phyloP scores from a whole-genome alignment of 306 rosid species.

The Quercus engelmannii region DNA sequence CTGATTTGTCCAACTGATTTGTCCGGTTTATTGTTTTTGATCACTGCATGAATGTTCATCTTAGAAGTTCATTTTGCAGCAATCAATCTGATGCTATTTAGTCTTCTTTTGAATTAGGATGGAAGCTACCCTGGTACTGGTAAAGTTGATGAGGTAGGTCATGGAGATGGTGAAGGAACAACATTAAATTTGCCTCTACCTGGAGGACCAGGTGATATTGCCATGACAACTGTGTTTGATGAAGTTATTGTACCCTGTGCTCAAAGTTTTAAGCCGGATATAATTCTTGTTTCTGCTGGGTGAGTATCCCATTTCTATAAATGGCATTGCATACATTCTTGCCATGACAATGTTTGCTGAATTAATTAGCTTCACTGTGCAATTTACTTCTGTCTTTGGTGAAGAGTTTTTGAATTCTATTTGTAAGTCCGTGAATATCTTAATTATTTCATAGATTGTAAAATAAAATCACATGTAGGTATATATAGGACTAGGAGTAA shows the following conservation, averaged over 20 bases:
- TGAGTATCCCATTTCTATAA: constrained; percentile 35
- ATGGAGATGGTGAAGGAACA: constrained; percentile 85
- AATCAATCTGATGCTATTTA: background rate
- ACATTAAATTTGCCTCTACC: constrained; percentile 90
- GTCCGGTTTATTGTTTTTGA: background rate
- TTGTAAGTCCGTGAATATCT: background rate
- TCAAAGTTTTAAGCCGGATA: constrained; percentile 87
- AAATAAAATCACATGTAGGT: background rate
- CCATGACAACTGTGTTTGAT: constrained; percentile 74
- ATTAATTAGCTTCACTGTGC: background rate
- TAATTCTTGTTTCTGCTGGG: constrained; percentile 97
- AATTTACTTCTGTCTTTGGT: background rate
- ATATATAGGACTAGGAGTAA: background rate
- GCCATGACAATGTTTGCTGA: constrained; percentile 7
- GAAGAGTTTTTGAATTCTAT: background rate
- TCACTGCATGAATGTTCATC: background rate
- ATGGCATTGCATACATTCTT: background rate
- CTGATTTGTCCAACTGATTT: too few relatives aligned
- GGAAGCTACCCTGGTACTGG: constrained; percentile 99
- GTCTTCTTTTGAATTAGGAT: constrained; percentile 42
- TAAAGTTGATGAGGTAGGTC: constrained; percentile 73
- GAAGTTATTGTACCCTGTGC: constrained; percentile 87
- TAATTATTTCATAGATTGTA: background rate
- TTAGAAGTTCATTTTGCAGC: background rate
- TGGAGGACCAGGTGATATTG: constrained; percentile 86